A percentile compares a stretch with the other conserved stretches of the same genome.
Conservation (phyloP, 1,284 basidiomycete genomes). For the Dichomitus squalens region DNA sequence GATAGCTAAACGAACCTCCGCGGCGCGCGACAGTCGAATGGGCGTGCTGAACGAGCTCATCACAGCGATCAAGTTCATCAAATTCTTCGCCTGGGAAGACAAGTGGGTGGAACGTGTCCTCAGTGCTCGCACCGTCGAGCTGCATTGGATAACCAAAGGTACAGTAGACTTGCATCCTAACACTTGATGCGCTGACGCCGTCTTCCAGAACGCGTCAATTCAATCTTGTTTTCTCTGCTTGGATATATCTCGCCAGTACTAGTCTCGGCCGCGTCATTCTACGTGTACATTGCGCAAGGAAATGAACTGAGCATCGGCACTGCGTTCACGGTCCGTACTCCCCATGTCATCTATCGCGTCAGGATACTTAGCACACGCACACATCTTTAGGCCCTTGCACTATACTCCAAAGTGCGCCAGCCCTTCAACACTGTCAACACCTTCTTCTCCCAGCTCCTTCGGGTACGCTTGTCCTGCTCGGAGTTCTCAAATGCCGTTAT, state of each 20-base stretch:
- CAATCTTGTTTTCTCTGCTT: slow-evolving; percentile 60
- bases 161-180: no score
- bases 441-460: slow-evolving; percentile 64
- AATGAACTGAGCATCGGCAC: slow-evolving; percentile 66
- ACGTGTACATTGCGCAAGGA: slow-evolving; percentile 60
- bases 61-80: slow-evolving; percentile 81
- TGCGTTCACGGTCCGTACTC: slow-evolving; percentile 66
- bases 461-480: slow-evolving; percentile 37
- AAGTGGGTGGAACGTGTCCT: slow-evolving; percentile 69
- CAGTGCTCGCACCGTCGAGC: slow-evolving; percentile 60
- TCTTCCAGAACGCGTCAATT: slow-evolving; percentile 60
- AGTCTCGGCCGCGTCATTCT: slow-evolving; percentile 71
- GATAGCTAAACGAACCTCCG: slow-evolving; percentile 74
- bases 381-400: slow-evolving; percentile 55
- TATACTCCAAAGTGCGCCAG: slow-evolving; percentile 73
- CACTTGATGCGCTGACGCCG: neutral
- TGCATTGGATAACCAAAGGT: slow-evolving; percentile 75
- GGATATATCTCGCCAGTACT: slow-evolving; percentile 71
- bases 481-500: neutral
- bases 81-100: slow-evolving; percentile 85
- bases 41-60: slow-evolving; percentile 86
- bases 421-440: slow-evolving; percentile 74
- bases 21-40: slow-evolving; percentile 85
- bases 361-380: neutral
- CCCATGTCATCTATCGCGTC: neutral